Evolutionary conservation across 1,284 basidiomycete species (phyloP).

Genomic region (Flammula alnicola): DNA sequence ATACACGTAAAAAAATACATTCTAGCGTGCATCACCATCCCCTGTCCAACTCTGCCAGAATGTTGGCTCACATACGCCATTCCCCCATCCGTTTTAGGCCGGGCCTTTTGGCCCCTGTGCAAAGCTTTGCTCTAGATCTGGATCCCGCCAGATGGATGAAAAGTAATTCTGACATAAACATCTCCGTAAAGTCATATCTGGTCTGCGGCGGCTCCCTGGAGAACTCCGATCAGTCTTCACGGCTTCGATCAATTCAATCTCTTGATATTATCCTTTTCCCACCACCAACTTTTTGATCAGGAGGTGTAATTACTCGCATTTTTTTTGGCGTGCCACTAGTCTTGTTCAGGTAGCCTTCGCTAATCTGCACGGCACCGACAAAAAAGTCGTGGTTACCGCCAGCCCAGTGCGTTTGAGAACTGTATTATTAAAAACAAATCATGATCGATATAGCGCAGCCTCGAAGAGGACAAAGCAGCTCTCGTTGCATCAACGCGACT

Average conservation of each 20-base stretch:
- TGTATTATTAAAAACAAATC: no score
- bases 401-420: neutral
- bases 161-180: conserved; percentile 14
- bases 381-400: conserved; percentile 6
- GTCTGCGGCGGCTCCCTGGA: conserved; percentile 10
- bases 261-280: conserved; percentile 14
- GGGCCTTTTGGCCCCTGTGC: conserved; percentile 8
- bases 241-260: conserved; percentile 20
- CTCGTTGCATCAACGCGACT: no score
- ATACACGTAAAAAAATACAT: conserved; percentile 15
- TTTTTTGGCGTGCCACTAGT: conserved; percentile 12
- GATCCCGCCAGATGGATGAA: conserved; percentile 6
- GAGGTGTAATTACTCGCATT: conserved; percentile 1
- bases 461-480: no score
- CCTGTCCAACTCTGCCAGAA: conserved; percentile 16
- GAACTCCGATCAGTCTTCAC: conserved; percentile 22
- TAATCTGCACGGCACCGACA: conserved; percentile 7
- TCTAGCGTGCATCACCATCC: conserved; percentile 7
- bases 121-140: conserved; percentile 3
- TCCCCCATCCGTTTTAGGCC: conserved; percentile 24
- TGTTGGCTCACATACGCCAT: conserved; percentile 7
- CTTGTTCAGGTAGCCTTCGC: conserved; percentile 10
- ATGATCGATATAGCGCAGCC: neutral
- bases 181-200: conserved; percentile 20
- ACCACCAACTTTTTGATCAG: conserved; percentile 18